Base-by-base conservation (phyloP, 768 basidiomycete species). In the Suillus luteus region DNA sequence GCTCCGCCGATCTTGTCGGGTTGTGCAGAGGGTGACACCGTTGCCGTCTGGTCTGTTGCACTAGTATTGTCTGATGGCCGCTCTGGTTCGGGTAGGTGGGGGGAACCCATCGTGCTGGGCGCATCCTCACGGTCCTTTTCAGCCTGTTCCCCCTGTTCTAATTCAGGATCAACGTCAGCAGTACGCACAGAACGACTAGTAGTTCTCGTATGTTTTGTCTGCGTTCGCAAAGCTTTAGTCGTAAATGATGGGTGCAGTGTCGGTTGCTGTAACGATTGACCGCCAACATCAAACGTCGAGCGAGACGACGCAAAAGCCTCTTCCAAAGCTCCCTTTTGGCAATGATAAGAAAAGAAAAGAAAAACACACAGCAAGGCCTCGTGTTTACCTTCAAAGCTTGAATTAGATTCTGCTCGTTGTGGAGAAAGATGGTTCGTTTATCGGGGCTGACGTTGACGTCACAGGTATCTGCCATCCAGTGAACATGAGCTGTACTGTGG, bases 401-500 rank as follows among this genome's bases (percentile, higher is more conserved):
- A 0, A 99, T 82, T 19, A 99, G 76, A 65, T 90, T 90, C 12
- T 81, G 82, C 73, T 99, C 96, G 72, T 89, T 89, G 68, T 98
- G 95, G 12, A 99, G 71, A 59, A 97, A 88, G 43, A 99, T 91
- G 0, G 94, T 96, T n/a, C 96, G 84, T 72, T 99, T 99, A 78
- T 99, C 97, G 0, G 97, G 96, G 65, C 89, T 93, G 64, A 99
- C 92, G 65, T 99, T 99, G 70, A 99, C 87, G 71, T 99, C 97
- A 69, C 87, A 92, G 0, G 86, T 80, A 62, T 88, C 93, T 95
- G 66, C 7, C 1, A 10, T 41, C 40, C 24, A 31, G 57, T 58
- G 3, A 58, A 19, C 24, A 58, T 27, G 40, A 58, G 57, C 17
- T 19, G 11, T 19, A 31, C 1, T 0, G 17, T 10, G 3, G 60